Base-by-base conservation (phyloP, 176 grass and related monocot genomes). In the Oryza meridionalis region DNA sequence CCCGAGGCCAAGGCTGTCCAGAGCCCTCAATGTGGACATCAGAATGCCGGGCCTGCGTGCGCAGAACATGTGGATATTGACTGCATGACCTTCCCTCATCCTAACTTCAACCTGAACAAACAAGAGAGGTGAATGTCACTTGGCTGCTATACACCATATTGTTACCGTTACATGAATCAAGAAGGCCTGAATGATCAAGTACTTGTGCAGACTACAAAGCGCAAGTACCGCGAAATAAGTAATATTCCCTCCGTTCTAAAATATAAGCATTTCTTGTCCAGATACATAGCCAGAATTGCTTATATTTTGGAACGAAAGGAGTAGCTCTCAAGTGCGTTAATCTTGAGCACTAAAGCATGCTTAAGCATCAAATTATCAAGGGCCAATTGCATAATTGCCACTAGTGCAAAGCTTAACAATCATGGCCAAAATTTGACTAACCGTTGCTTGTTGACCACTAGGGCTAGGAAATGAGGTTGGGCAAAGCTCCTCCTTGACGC, bases 21-120 rank as follows among this genome's bases (percentile, higher is more conserved):
- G 92, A 19, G 95, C 90, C 58, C 78, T 84, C 88, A 97, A 84
- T 11, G 87, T 90, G 55, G 92, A 85, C 72, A 82, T 84, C 75
- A 94, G 69, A 58, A 97, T 85, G 49, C 84, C 92, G 21, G 90
- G 92, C 79, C 58, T 87, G 3, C 84, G 87, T 3, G 90, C 72
- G n/a, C 92, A 97, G 69, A 94, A 93, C 95, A 97, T 97, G 75
- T 94, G 95, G 63, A 97, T 97, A 77, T 94, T 93, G 38, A 97
- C 87, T 11, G 80, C 84, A 51, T 84, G 84, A 43, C 92, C 90
- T 80, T 93, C 88, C 78, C 88, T 87, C 86, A 88, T 79, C 65
- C 82, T 86, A n/a, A 97, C 95, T 65, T 97, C 95, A 12, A 94
- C 92, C 95, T 97, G 13, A 25, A 50, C 24, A 65, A 62, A 10